Evolutionary conservation across 176 grass and related monocot species (phyloP), one percentile per base, ranked within the genome.

Genomic region (Avena atlantica): DNA sequence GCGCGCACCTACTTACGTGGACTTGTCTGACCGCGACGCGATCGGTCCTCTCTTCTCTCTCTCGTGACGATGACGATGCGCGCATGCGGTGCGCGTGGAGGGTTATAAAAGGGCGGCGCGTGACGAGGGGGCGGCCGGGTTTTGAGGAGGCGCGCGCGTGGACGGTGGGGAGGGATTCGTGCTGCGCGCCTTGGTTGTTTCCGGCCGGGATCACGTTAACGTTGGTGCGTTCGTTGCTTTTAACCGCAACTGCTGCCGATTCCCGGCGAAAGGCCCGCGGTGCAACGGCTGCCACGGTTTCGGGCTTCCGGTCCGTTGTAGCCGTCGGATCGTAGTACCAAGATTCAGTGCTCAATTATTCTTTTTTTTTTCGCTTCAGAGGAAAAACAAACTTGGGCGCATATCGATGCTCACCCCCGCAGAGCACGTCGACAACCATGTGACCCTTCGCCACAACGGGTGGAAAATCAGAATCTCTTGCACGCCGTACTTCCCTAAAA

Each of bases 121-220:
- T 36, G 89, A 60, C 47, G 76, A 81, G 85, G 45, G 89, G 81
- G 59, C 27, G 76, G 69, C 69, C 89, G 81, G 67, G 81, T 81
- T 88, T 71, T 44, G 61, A 85, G 86, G 85, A 60, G 70, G 71
- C 29, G 76, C 67, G 48, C 34, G 89, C 85, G 85, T 67, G 89
- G 86, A 78, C 76, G 89, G 86, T 62, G 60, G 86, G 21, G 90
- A 85, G 76, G 6, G 47, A 81, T 76, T 44, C 57, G 47, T 67
- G 87, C 61, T 23, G n/a, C n/a, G 53, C 15, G 27, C 9, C 23
- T 11, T 12, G 57, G 20, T 56, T 9, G 53, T 84, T 66, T 49
- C 23, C 15, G 21, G 12, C 13, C 49, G 4, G 19, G 40, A 0
- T 42, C 42, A 9, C 16, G 15, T 4, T 77, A 55, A 57, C 75